Evolutionary conservation across 768 basidiomycete genomes (phyloP).

Genomic region (Pisolithus tinctorius): DNA sequence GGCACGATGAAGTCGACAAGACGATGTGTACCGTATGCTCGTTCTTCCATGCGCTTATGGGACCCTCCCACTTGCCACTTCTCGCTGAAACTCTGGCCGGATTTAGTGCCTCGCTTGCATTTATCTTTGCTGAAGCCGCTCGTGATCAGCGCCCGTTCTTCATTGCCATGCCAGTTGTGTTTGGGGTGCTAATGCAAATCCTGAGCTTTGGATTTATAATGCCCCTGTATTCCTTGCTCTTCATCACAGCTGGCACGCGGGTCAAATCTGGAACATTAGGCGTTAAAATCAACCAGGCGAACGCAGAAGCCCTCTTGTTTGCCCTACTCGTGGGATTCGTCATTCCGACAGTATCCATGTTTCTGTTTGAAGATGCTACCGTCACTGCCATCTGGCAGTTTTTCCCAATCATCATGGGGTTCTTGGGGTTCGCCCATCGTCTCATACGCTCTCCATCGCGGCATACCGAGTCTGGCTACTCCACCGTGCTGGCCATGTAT

Average conservation of each 20-base stretch:
- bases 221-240: constrained; percentile 43
- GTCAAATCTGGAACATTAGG: constrained; percentile 7
- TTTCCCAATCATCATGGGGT: constrained; percentile 41
- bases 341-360: constrained; percentile 42
- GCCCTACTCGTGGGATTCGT: constrained; percentile 37
- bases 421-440: constrained; percentile 35
- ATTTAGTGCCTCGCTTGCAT: constrained; percentile 19
- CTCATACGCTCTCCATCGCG: constrained; percentile 27
- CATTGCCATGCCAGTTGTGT: constrained; percentile 36
- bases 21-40: constrained; percentile 38
- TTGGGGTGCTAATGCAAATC: constrained; percentile 37
- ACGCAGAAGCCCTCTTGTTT: constrained; percentile 49
- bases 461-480: constrained; percentile 12
- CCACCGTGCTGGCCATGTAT: constrained; percentile 15
- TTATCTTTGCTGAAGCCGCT: constrained; percentile 40
- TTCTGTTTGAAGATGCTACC: constrained; percentile 33
- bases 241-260: constrained; percentile 34
- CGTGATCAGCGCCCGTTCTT: constrained; percentile 29
- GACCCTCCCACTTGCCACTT: constrained; percentile 11
- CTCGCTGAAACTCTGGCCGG: constrained; percentile 10
- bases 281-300: constrained; percentile 33
- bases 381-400: constrained; percentile 51
- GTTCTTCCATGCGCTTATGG: constrained; percentile 36
- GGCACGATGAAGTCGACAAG: constrained; percentile 28
- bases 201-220: constrained; percentile 37